phyloP scores from a whole-genome alignment of 768 basidiomycete genomes.

The Pluteus cervinus region DNA sequence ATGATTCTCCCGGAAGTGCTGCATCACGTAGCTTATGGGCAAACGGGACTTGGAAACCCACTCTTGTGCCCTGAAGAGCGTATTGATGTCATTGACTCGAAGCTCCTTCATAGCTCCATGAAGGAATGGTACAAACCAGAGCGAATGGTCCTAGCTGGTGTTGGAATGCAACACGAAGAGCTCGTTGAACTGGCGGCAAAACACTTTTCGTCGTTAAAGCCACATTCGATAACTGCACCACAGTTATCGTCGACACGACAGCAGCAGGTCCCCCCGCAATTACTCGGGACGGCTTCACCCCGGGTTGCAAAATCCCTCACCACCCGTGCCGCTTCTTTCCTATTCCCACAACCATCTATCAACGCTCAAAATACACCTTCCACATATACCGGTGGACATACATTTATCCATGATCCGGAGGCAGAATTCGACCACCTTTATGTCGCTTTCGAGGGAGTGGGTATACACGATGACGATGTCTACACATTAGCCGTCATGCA shows the following conservation, averaged over 20 bases:
- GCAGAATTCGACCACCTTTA: conserved; percentile 91
- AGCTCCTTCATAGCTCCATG: conserved; percentile 58
- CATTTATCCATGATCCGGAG: conserved; percentile 51
- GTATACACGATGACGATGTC: conserved; percentile 87
- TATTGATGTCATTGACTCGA: conserved; percentile 58
- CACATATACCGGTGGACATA: conserved; percentile 82
- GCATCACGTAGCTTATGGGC: conserved; percentile 79
- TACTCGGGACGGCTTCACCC: conserved; percentile 49
- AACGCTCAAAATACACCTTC: conserved; percentile 36
- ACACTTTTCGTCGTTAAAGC: conserved; percentile 72
- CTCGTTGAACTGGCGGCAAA: conserved; percentile 83
- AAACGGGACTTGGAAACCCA: conserved; percentile 81
- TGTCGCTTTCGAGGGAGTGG: conserved; percentile 86
- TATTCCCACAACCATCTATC: conserved; percentile 39
- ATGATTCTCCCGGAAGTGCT: conserved; percentile 89
- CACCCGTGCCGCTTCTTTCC: conserved; percentile 76
- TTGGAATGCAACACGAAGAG: conserved; percentile 86
- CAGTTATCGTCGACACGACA: conserved; percentile 18
- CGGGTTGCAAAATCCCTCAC: conserved; percentile 58
- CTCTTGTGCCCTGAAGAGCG: conserved; percentile 84
- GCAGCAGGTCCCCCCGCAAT: conserved; percentile 42
- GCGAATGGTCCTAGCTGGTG: conserved; percentile 91
- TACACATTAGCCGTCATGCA: conserved; percentile 93
- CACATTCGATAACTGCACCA: conserved; percentile 20
- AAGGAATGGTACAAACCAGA: conserved; percentile 88